phyloP scores from a whole-genome alignment of 148 eudicot genomes.

The Tetragonia tetragonoides region DNA sequence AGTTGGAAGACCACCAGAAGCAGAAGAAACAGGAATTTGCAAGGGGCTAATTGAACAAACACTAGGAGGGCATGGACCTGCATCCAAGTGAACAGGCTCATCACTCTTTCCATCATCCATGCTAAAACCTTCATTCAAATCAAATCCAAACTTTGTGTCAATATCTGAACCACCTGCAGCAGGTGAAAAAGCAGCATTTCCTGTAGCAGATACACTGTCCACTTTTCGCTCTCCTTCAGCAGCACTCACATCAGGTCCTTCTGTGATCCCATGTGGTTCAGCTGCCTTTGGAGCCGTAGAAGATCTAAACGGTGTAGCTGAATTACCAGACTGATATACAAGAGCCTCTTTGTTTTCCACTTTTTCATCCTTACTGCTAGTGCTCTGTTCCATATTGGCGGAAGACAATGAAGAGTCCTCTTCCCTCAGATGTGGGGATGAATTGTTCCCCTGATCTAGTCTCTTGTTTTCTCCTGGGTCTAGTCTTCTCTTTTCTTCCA shows the following conservation, averaged over 20 bases:
- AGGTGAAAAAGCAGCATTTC: slow-evolving; percentile 25
- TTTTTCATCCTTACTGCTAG: slow-evolving; percentile 3
- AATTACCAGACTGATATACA: background rate
- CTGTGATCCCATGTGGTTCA: background rate
- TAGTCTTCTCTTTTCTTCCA: slow-evolving; percentile 10
- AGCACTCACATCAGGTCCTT: slow-evolving; percentile 28
- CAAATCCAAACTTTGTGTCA: slow-evolving; percentile 53
- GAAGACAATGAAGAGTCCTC: slow-evolving; percentile 11
- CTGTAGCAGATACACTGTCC: slow-evolving; percentile 21
- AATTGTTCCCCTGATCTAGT: slow-evolving; percentile 17
- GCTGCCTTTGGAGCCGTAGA: slow-evolving; percentile 1
- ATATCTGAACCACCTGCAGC: slow-evolving; percentile 29
- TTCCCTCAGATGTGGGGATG: slow-evolving; percentile 2
- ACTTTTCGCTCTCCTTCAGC: slow-evolving; percentile 25
- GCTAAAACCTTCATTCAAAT: slow-evolving; percentile 64
- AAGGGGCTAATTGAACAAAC: slow-evolving; percentile 24
- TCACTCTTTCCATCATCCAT: slow-evolving; percentile 58
- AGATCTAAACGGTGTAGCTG: slow-evolving; percentile 4
- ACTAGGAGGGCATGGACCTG: background rate
- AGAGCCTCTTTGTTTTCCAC: slow-evolving; percentile 10
- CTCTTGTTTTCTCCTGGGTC: slow-evolving; percentile 18
- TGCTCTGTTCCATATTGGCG: slow-evolving; percentile 3
- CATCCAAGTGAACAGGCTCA: slow-evolving; percentile 32
- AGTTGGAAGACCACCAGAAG: slow-evolving; percentile 39
- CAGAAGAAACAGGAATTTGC: slow-evolving; percentile 34